Evolutionary conservation across 31 red algal genomes (phyloP), one percentile per base, ranked within the genome.

Genomic region (Pterothamnion heteromorphum): DNA sequence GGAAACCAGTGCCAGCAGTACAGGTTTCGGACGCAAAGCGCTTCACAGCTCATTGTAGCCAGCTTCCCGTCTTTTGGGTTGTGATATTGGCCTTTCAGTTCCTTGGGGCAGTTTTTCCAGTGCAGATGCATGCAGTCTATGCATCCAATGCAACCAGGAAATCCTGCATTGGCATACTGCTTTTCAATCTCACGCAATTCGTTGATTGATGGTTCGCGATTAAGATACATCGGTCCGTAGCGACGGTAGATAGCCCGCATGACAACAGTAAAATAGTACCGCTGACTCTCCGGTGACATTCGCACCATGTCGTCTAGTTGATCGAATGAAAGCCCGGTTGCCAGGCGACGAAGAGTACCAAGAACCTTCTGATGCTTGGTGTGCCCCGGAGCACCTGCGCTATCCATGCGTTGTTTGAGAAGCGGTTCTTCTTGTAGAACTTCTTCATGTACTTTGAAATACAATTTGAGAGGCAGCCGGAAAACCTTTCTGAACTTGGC

Each of bases 1-100:
- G 90, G 0, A 28, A 95, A 92, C 90, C 94, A 95, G 51, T 95
- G 44, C 90, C 94, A 95, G 36, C 90, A 89, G 83, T 95, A 95
- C 0, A 92, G 84, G 58, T 92, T 43, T 1, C 37, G 57, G 31
- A 92, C 91, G 0, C 33, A 35, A 4, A 89, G 3, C 36, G 81
- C 84, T 24, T 92, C 94, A 34, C 41, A 92, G 27, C 51, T 43
- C 0, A 95, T 83, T 0, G 74, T 92, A 57, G 91, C 91, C n/a
- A 90, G 36, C 91, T 92, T 92, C 1, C 93, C 33, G 33, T 92
- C 80, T 41, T 94, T 86, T 20, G 43, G 74, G 44, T 95, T 95
- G 0, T 93, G 86, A 33, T 90, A 92, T 76, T 95, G 94, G 9
- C 91, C 91, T 74, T 95, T 95, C 20, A 92, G 36, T 32, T 0